Base-by-base conservation (phyloP, 305 asterid species). In the Fraxinus sp. region DNA sequence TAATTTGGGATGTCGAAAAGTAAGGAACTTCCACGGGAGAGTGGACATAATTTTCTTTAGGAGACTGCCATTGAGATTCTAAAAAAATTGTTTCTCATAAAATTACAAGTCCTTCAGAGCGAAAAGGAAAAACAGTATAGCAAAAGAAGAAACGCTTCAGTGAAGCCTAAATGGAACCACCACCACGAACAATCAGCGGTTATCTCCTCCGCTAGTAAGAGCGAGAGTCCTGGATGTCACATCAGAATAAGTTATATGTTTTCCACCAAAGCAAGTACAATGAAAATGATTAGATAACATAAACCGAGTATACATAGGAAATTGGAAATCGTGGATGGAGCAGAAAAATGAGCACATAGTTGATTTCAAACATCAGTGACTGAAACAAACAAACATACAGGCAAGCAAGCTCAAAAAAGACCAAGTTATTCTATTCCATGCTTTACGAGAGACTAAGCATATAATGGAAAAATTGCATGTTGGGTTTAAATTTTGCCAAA, bases 211-310 rank as follows among this genome's bases (percentile, higher is more conserved):
- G 39, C 91, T 86, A 16, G 87, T 32, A 76, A 90, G 86, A 78
- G 87, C 77, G 79, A 85, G 86, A 68, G 87, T 83, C 93, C 97
- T 93, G 90, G 84, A 88, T 36, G 66, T 28, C 24, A 74, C 44
- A 83, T 74, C 85, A 85, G 30, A 55, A 64, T 24, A 55, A 9
- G 74, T 88, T 82, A 76, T 33, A 28, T 57, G 59, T 37, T 62
- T 18, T 30, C 18, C 81, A 70, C 18, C 20, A 71, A 74, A 41
- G 26, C 30, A 74, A 76, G 74, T 33, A 8, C 32, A 24, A 59
- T 78, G 41, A 55, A 22, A 64, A 52, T 35, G n/a, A 73, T 22
- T 22, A 14, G 35, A 22, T 7, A 2, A 18, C 24, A 79, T 37
- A 6, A 24, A 14, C 1, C 16, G 3, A 22, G 13, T 7, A 78